Conservation (phyloP, 371 early-diverging fungal species). For the Syncephalastrum monosporum region DNA sequence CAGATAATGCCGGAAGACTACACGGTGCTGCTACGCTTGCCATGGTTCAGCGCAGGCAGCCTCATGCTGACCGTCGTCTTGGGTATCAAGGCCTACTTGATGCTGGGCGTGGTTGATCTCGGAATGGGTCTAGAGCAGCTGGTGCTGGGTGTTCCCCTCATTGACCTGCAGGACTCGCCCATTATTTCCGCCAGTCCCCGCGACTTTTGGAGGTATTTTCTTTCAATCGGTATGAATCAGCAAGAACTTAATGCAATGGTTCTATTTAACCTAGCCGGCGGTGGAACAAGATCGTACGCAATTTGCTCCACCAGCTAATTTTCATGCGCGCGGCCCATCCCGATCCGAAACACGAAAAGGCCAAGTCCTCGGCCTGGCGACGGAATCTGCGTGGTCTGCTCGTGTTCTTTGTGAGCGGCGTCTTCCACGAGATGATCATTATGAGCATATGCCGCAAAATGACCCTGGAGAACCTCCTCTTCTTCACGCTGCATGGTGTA, state of each 20-base stretch:
- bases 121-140: constrained; percentile 27
- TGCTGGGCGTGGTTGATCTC: constrained; percentile 26
- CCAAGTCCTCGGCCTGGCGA: constrained; percentile 5
- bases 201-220: constrained; percentile 43
- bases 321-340: constrained; percentile 10
- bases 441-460: constrained; percentile 30
- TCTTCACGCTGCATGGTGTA: constrained; percentile 33
- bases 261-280: constrained; percentile 24
- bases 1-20: constrained; percentile 19
- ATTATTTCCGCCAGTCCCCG: constrained; percentile 32
- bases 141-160: constrained; percentile 17
- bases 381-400: constrained; percentile 19
- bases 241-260: background rate
- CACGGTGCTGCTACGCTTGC: constrained; percentile 12
- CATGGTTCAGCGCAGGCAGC: constrained; percentile 21
- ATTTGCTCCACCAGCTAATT: constrained; percentile 25
- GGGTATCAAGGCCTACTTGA: constrained; percentile 30
- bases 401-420: constrained; percentile 33
- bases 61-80: constrained; percentile 20
- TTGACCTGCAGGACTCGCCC: constrained; percentile 30
- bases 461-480: constrained; percentile 34
- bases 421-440: constrained; percentile 38
- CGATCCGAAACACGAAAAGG: background rate
- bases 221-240: background rate
- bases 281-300: constrained; percentile 37